Evolutionary conservation across 208 protist species (phyloP).

Genomic region (Porcisia hertigi): DNA sequence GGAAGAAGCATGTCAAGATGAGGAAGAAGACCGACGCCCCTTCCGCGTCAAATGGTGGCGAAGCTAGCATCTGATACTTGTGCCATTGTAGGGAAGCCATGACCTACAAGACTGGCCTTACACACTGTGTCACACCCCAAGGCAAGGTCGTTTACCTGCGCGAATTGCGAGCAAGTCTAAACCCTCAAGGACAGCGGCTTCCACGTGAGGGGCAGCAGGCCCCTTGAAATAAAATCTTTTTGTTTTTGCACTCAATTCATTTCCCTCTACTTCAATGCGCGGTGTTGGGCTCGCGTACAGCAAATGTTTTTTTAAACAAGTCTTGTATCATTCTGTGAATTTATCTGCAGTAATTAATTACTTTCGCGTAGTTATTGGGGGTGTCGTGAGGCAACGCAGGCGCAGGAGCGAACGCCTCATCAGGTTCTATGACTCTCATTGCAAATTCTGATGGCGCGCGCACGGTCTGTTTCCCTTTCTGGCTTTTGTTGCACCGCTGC

Average conservation of each 20-base stretch:
- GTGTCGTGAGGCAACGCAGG: too few species aligned
- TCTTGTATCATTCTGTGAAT: neutral
- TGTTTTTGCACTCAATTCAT: neutral
- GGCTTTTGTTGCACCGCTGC: too few species aligned
- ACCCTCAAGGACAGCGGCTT: neutral
- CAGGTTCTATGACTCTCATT: too few species aligned
- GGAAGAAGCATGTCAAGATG: neutral
- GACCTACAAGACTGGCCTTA: too few species aligned
- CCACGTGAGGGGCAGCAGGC: neutral
- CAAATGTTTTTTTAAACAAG: neutral
- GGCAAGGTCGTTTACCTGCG: neutral
- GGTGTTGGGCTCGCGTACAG: neutral
- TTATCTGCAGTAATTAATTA: too few species aligned
- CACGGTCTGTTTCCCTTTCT: too few species aligned
- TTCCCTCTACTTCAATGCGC: neutral
- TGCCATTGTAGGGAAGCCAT: neutral
- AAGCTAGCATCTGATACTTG: neutral
- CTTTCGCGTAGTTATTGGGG: too few species aligned
- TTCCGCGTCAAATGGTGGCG: neutral
- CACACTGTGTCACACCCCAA: neutral
- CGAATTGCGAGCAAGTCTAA: neutral
- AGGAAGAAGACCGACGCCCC: neutral
- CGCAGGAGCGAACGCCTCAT: too few species aligned
- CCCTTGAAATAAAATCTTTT: neutral
- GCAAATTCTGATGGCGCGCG: too few species aligned